phyloP scores from a whole-genome alignment of 345 rosid genomes.

The Microthlaspi erraticum region DNA sequence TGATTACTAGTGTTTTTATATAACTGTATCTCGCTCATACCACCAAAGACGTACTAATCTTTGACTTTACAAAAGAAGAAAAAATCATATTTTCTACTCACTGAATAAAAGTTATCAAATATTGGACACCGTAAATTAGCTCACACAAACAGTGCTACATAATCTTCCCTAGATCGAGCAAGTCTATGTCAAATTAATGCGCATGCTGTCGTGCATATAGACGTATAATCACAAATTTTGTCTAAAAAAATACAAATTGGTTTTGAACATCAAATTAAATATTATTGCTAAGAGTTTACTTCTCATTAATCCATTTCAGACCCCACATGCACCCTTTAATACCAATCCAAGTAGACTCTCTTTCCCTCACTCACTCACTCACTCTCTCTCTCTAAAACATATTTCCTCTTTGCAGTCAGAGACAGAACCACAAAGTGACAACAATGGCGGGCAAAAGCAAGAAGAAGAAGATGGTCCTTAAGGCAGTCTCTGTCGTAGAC shows the following conservation, averaged over 20 bases:
- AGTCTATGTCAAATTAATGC: constrained; percentile 27
- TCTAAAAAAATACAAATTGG: constrained; percentile 6
- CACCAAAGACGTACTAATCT: neutral
- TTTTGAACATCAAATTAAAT: constrained; percentile 31
- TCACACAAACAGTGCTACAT: neutral
- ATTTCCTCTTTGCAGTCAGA: constrained; percentile 26
- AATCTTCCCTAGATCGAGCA: constrained; percentile 1
- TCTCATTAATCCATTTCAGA: constrained; percentile 42
- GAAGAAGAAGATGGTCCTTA: constrained; percentile 55
- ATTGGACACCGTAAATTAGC: neutral
- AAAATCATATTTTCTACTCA: neutral
- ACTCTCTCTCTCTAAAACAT: neutral
- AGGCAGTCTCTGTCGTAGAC: constrained; percentile 62
- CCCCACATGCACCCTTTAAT: constrained; percentile 46
- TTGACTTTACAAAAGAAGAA: neutral
- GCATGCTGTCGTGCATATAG: constrained; percentile 23
- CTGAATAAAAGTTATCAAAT: neutral
- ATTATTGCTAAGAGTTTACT: constrained; percentile 40
- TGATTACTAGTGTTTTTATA: neutral
- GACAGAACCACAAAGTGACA: constrained; percentile 15
- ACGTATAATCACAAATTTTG: neutral
- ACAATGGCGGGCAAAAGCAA: constrained; percentile 43
- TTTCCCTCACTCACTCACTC: constrained; percentile 9
- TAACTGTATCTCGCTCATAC: neutral
- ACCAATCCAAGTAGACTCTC: constrained; percentile 32